Base-by-base conservation (phyloP, 2,329 filamentous ascomycete genomes). In the Gliomastix tumulicola region DNA sequence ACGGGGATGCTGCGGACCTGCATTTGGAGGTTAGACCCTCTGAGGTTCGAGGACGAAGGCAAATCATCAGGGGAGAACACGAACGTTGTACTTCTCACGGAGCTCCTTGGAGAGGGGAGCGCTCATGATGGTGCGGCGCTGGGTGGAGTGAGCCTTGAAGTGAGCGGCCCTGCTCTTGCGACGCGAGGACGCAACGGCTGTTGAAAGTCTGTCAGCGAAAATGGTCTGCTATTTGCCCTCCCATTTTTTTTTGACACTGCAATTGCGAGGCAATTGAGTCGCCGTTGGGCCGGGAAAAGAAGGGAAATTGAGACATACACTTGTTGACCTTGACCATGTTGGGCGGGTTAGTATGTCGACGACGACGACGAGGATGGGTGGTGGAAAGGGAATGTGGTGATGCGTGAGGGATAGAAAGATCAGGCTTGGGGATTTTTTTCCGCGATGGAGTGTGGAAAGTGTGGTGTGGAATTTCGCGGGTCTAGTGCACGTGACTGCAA, bases 91-190 rank as follows among this genome's bases (percentile, higher is more conserved):
- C 82, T 98, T 92, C 74, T 95, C 89, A 65, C 88, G 84, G 65
- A 98, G 82, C 76, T 98, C 92, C 79, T 95, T 94, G 76, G 78
- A 85, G 55, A 96, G 79, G 58, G 87, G 85, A 54, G 92, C 89
- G 75, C 84, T 90, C 89, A 98, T 96, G 76, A 95, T 95, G 59
- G 83, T 78, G 66, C 92, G 88, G 71, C 92, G 89, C 65, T 87
- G 79, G 75, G 84, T 88, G 67, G 89, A 96, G 55, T 89, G 88
- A 54, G 92, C 92, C 66, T 78, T 75, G 82, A 94, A 98, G 80
- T 98, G 90, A 66, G 88, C 86, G 79, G 95, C 95, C 72, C 92
- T 88, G 74, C 88, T 92, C 88, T 98, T 98, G 76, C 90, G 84
- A 74, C 90, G 82, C 63, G 88, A 95, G 69, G 86, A 87, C 44